Base-by-base conservation (phyloP, 176 grass and related monocot species). In the Tillandsia leiboldiana region DNA sequence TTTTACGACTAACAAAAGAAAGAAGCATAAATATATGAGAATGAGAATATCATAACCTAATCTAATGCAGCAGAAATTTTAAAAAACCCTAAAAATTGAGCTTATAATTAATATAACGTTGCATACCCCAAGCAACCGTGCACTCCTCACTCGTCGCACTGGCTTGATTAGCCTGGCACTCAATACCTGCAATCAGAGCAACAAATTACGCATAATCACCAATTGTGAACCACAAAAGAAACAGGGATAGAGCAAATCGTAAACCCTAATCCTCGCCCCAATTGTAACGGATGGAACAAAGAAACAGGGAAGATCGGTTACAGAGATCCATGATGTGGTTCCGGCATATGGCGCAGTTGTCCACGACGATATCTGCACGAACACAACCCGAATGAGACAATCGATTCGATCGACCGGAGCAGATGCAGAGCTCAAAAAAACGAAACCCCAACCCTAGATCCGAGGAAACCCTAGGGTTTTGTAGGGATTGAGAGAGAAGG, bases 241-340 rank as follows among this genome's bases (percentile, higher is more conserved):
- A 8, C 22, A 51, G 22, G 3, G 24, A 24, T 24, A 24, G 48
- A 75, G 20, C 64, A 64, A 81, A 69, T 17, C 67, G 50, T 22
- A 73, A 73, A 66, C 4, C 56, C 12, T 12, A 88, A 90, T 62
- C 64, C 73, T n/a, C 48, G 13, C 53, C 58, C 83, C 58, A 73
- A 51, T 10, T 10, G 63, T 18, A 20, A 48, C 63, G 51, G 69
- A 53, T 13, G 54, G 64, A 56, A 49, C 10, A 51, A 70, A 64
- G 64, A 77, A 81, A 51, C 18, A 51, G 63, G 54, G 20, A 73
- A 42, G 49, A 53, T 26, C 49, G 72, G 89, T 88, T 81, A 99
- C 89, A 93, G 53, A 99, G 94, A 88, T 97, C 94, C 94, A 97
- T 97, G 86, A 97, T 97, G 81, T 97, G 94, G 75, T 97, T 97